Evolutionary conservation across 2,329 filamentous ascomycete genomes (phyloP), one percentile per base, ranked within the genome.

Genomic region (Hymenoscyphus fraxineus): DNA sequence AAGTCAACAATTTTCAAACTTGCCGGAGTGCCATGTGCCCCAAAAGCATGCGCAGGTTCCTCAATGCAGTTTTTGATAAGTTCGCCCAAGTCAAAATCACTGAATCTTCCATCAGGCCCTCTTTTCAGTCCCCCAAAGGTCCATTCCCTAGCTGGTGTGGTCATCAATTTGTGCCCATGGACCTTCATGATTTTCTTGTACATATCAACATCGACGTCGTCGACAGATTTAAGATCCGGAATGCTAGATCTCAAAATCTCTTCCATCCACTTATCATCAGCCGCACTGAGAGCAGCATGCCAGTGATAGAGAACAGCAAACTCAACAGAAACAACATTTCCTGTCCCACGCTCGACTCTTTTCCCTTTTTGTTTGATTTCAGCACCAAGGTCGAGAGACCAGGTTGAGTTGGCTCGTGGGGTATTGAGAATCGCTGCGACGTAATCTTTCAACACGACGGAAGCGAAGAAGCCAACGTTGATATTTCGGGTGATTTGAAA

Each of bases 11-110:
- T 74, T 60, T 79, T 79, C 69, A 83, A 68, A 65, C 78, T 80
- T 2, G 75, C 75, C 0, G 81, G 81, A 2, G 81, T 79, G 12
- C 80, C 77, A 68, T 81, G 77, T 2, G 82, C 80, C 1, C 83
- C 82, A 69, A 84, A 85, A 0, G 80, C 80, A 67, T 81, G 80
- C 0, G 80, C 79, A 3, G 80, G 76, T 63, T 82, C 80, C 59
- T 82, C 79, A 59, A 83, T 77, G 31, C 79, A 80, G 66, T 76
- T 74, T 64, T 79, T 81, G 70, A 80, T 75, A 59, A 82, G 73
- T 22, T 79, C 74, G 10, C 77, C 80, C 19, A 82, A 76, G 27
- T 80, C 78, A 27, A 70, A 72, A 64, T 82, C 81, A 35, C 70
- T 75, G 71, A 80, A 81, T 40, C 70, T 75, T 32, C 81, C 76